Evolutionary conservation across 2,329 filamentous ascomycete species (phyloP), one percentile per base, ranked within the genome.

Genomic region (Stachybotrys echinatus): DNA sequence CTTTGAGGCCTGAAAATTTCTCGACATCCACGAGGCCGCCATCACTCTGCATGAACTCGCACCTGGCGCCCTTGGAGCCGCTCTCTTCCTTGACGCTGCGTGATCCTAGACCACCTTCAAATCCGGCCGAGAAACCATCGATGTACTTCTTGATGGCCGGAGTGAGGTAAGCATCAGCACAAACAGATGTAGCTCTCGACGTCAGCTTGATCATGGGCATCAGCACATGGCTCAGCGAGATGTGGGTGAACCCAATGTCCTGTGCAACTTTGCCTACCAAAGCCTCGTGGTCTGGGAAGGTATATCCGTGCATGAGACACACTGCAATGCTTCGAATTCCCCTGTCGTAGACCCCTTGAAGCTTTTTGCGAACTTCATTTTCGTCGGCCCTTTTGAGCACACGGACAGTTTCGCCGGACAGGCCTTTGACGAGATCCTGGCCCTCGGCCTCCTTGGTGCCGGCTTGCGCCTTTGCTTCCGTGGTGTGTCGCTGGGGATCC

Each of bases 21-120:
- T 88, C 84, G 0, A 91, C 87, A 55, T 91, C 87, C 0, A 86
- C 81, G 2, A 86, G 65, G 0, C 83, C 83, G 20, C 89, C 89
- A 55, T 95, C 89, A 10, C 87, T 91, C 66, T 96, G 90, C 91
- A 96, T 96, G 58, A 96, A 96, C 65, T 96, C 91, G 70, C 92
- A 96, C 54, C 92, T 77, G 4, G 89, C 88, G 4, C 87, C 87
- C 58, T 79, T 87, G 5, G 74, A 67, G 0, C 85, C 87, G 23
- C 73, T 67, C 52, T 85, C 80, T 17, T 81, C 73, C 65, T 86
- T 84, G 5, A 94, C 86, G 52, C 84, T 89, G 58, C 85, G 81
- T 0, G 83, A 85, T 3, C 90, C 90, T 1, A 96, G 72, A 0
- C 89, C 88, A 10, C 91, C 90, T 51, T 83, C 80, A 57, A 96